Conservation (phyloP, 768 basidiomycete species). For the Agrocybe chaxingu region DNA sequence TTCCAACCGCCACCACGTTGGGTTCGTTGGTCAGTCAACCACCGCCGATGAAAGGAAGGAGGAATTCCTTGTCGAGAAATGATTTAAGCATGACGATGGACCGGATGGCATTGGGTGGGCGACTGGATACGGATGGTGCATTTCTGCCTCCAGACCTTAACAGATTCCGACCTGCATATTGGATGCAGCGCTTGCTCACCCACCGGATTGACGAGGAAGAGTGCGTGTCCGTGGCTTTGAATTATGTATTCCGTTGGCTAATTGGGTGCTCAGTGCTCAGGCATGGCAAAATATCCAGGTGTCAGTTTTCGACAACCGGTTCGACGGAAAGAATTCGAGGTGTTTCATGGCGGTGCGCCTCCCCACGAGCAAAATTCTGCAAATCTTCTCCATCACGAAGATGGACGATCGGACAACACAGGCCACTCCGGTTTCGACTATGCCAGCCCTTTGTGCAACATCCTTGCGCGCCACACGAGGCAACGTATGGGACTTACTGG, state of each 20-base stretch:
- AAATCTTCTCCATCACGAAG: slow-evolving; percentile 47
- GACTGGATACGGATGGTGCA: slow-evolving; percentile 38
- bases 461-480: slow-evolving; percentile 63
- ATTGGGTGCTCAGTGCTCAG: slow-evolving; percentile 27
- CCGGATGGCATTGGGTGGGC: slow-evolving; percentile 61
- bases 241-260: background rate
- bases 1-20: slow-evolving; percentile 53
- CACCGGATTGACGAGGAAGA: slow-evolving; percentile 43
- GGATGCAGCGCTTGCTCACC: slow-evolving; percentile 62
- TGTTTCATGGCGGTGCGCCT: slow-evolving; percentile 56
- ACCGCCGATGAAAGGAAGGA: slow-evolving; percentile 27
- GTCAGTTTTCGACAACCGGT: slow-evolving; percentile 63
- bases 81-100: slow-evolving; percentile 62
- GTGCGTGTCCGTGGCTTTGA: slow-evolving; percentile 36
- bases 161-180: slow-evolving; percentile 68
- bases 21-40: slow-evolving; percentile 38
- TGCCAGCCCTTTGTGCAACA: slow-evolving; percentile 47
- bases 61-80: slow-evolving; percentile 48
- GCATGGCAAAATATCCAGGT: slow-evolving; percentile 49
- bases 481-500: slow-evolving; percentile 65
- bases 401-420: slow-evolving; percentile 39
- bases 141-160: slow-evolving; percentile 50
- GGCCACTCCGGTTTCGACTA: slow-evolving; percentile 31
- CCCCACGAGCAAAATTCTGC: slow-evolving; percentile 39
- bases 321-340: slow-evolving; percentile 49